Evolutionary conservation across 2,329 filamentous ascomycete genomes (phyloP).

Genomic region (Colletotrichum sublineola): DNA sequence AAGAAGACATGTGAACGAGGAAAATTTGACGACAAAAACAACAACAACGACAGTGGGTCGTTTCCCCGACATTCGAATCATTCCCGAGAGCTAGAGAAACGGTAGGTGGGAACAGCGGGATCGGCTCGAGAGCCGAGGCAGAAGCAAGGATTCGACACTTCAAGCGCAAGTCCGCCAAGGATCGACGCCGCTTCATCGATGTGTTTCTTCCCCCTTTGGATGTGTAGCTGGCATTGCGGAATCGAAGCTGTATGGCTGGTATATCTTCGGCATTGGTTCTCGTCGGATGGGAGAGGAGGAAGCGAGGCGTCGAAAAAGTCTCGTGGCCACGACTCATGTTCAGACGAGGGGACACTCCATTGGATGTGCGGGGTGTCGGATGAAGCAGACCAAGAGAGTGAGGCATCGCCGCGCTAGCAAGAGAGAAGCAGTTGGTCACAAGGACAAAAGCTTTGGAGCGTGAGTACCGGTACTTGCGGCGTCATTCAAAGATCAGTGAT

Average conservation of each 20-base stretch:
- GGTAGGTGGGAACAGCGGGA: neutral
- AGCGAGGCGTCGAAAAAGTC: neutral
- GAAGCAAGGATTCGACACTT: conserved; percentile 18
- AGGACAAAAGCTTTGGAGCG: neutral
- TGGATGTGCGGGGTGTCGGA: neutral
- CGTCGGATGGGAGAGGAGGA: neutral
- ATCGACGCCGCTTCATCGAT: neutral
- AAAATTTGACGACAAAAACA: no score
- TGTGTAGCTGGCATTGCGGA: neutral
- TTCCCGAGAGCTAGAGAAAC: neutral
- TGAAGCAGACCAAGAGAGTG: neutral
- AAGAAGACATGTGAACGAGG: neutral
- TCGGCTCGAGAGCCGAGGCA: neutral
- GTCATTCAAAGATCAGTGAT: neutral
- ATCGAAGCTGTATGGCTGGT: neutral
- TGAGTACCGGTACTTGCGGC: conserved; percentile 4
- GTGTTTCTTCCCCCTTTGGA: neutral
- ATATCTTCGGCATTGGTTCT: neutral
- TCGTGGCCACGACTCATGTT: conserved; percentile 2
- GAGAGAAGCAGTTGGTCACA: neutral
- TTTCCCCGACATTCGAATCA: neutral
- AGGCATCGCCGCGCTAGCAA: neutral
- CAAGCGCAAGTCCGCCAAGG: conserved; percentile 12
- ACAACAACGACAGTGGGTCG: neutral
- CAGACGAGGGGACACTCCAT: conserved; percentile 7